Evolutionary conservation across 2,329 filamentous ascomycete genomes (phyloP).

Genomic region (Paracoccidioides lutzii): DNA sequence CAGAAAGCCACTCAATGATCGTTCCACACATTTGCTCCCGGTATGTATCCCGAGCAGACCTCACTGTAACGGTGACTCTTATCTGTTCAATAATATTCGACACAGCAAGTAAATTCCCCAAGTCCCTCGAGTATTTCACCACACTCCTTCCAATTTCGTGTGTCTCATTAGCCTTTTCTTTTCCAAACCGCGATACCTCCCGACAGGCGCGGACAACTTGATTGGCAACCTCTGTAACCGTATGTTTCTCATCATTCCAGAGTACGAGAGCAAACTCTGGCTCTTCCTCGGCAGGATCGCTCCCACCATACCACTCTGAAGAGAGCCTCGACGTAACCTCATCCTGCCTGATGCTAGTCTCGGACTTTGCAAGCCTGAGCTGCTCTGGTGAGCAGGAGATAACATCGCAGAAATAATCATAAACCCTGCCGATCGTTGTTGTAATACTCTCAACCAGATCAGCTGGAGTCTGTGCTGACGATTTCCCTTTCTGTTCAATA

Average conservation of each 20-base stretch:
- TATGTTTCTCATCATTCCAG: conserved; percentile 99
- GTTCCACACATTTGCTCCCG: conserved; percentile 98
- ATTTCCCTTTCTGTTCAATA: conserved; percentile 38
- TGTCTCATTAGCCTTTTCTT: conserved; percentile 69
- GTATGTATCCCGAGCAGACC: conserved; percentile 88
- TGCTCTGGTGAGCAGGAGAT: conserved; percentile 97
- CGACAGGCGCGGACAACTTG: conserved; percentile 84
- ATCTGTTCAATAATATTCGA: conserved; percentile 86
- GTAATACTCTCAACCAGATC: conserved; percentile 66
- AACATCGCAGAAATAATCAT: conserved; percentile 96
- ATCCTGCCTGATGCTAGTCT: conserved; percentile 66
- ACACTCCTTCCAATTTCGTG: conserved; percentile 80
- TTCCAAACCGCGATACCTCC: conserved; percentile 55
- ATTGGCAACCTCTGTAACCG: conserved; percentile 75
- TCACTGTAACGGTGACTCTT: conserved; percentile 87
- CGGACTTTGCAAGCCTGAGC: conserved; percentile 70
- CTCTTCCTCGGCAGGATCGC: conserved; percentile 48
- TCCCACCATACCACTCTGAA: conserved; percentile 57
- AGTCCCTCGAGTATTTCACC: conserved; percentile 59
- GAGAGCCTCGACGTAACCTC: conserved; percentile 67
- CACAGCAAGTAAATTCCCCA: conserved; percentile 61
- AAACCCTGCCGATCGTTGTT: conserved; percentile 69
- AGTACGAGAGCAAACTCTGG: conserved; percentile 73
- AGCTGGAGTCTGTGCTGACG: conserved; percentile 56
- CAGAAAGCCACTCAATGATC: conserved; percentile 88